Evolutionary conservation across 805 yeast species (phyloP).

Genomic region (Kazachstania kunashirensis): DNA sequence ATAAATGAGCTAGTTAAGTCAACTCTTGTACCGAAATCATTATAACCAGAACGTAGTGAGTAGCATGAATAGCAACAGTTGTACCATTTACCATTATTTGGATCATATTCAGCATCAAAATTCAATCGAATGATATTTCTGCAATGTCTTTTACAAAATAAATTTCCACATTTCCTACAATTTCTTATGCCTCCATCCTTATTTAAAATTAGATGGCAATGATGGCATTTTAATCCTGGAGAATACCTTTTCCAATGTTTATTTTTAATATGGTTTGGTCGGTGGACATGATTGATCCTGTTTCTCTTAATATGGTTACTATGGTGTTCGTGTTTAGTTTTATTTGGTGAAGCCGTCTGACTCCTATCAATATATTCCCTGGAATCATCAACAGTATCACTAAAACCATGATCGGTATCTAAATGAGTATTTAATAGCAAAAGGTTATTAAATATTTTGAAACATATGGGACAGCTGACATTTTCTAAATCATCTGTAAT

Average conservation of each 20-base stretch:
- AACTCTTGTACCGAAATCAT: slow-evolving; percentile 34
- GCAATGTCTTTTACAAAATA: slow-evolving; percentile 62
- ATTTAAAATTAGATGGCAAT: slow-evolving; percentile 51
- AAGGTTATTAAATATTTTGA: slow-evolving; percentile 45
- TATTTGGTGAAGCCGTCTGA: too few species aligned
- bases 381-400: slow-evolving; percentile 7
- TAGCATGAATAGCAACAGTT: slow-evolving; percentile 62
- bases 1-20: slow-evolving; percentile 41
- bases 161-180: slow-evolving; percentile 67
- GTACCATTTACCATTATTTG: slow-evolving; percentile 51
- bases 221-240: slow-evolving; percentile 19
- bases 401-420: slow-evolving; percentile 52
- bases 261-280: slow-evolving; percentile 2
- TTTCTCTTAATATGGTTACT: too few species aligned
- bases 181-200: slow-evolving; percentile 36
- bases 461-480: slow-evolving; percentile 59
- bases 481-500: slow-evolving; percentile 2
- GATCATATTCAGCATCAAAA: slow-evolving; percentile 38
- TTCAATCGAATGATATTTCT: slow-evolving; percentile 43
- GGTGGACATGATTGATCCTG: too few species aligned
- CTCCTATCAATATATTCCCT: too few species aligned
- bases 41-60: slow-evolving; percentile 42
- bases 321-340: too few species aligned
- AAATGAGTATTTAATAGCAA: slow-evolving; percentile 56
- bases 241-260: slow-evolving; percentile 29